These are phyloP conservation scores for Candida yuanshanica DNA, from an alignment of 805 yeast species.

Conservation along the genomic window DNA sequence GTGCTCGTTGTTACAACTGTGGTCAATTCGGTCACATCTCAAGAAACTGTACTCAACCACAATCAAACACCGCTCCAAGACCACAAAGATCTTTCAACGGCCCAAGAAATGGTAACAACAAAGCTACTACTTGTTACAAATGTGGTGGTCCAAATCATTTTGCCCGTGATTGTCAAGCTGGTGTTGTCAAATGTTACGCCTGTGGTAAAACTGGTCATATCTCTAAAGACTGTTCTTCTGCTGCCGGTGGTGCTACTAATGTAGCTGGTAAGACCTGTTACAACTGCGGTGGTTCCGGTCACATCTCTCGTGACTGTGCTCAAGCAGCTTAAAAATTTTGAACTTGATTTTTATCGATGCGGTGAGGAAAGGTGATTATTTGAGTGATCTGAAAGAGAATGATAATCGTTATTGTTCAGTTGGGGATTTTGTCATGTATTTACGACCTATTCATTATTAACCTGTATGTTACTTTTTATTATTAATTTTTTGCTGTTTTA, in stretches of 20 bases:
- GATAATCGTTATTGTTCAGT: constrained; percentile 2
- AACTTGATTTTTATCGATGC: not conserved
- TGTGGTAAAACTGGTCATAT: constrained; percentile 91
- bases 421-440: constrained; percentile 13
- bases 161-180: constrained; percentile 81
- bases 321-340: not conserved
- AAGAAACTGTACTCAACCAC: constrained; percentile 61
- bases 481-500: not conserved
- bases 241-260: constrained; percentile 41
- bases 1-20: constrained; percentile 77
- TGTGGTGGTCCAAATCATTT: constrained; percentile 92
- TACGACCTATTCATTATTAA: constrained; percentile 10
- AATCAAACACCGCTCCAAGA: constrained; percentile 12
- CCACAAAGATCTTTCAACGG: constrained; percentile 15
- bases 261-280: constrained; percentile 33
- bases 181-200: constrained; percentile 76
- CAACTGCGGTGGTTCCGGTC: constrained; percentile 60
- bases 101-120: constrained; percentile 19
- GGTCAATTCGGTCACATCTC: constrained; percentile 78
- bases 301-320: constrained; percentile 75
- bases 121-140: constrained; percentile 69
- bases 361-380: constrained; percentile 8
- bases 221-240: constrained; percentile 70
- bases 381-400: too few species aligned
- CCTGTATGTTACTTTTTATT: not conserved